phyloP scores from a whole-genome alignment of 2,329 filamentous ascomycete species.

The Pezicula rhizophila region DNA sequence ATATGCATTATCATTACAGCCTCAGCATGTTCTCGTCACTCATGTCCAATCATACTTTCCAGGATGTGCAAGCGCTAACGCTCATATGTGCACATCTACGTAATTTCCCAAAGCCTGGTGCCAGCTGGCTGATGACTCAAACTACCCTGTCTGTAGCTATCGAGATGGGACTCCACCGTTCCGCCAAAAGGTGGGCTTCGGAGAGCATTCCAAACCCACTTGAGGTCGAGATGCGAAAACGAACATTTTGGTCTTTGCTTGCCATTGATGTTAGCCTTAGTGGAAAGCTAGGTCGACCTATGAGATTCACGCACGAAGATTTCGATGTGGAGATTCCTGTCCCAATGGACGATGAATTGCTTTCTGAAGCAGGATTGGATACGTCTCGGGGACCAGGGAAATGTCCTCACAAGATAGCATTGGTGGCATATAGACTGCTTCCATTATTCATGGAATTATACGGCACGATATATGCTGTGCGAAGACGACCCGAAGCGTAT shows the following conservation, averaged over 20 bases:
- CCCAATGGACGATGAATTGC: conserved; percentile 61
- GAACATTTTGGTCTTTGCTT: conserved; percentile 70
- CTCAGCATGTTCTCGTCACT: conserved; percentile 64
- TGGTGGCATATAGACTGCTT: conserved; percentile 59
- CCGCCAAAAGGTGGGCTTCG: conserved; percentile 52
- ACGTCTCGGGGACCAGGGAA: conserved; percentile 41
- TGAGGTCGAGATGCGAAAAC: conserved; percentile 70
- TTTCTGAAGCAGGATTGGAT: conserved; percentile 60
- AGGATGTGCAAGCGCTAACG: conserved; percentile 66
- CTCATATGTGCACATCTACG: conserved; percentile 68
- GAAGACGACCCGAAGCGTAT: conserved; percentile 58
- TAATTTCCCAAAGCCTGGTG: conserved; percentile 73
- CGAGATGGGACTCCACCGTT: conserved; percentile 70
- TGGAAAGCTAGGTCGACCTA: conserved; percentile 71
- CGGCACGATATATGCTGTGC: conserved; percentile 67
- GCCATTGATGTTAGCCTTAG: conserved; percentile 61
- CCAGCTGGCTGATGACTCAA: conserved; percentile 62
- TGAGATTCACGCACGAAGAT: conserved; percentile 67
- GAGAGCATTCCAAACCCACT: conserved; percentile 43
- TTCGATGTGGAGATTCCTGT: conserved; percentile 75
- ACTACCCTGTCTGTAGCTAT: conserved; percentile 63
- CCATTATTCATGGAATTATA: conserved; percentile 69
- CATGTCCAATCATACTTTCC: conserved; percentile 51
- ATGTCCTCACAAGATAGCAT: conserved; percentile 62
- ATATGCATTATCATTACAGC: conserved; percentile 73